Evolutionary conservation across 305 asterid species (phyloP), one percentile per base, ranked within the genome.

Genomic region (Solanum hybrid): DNA sequence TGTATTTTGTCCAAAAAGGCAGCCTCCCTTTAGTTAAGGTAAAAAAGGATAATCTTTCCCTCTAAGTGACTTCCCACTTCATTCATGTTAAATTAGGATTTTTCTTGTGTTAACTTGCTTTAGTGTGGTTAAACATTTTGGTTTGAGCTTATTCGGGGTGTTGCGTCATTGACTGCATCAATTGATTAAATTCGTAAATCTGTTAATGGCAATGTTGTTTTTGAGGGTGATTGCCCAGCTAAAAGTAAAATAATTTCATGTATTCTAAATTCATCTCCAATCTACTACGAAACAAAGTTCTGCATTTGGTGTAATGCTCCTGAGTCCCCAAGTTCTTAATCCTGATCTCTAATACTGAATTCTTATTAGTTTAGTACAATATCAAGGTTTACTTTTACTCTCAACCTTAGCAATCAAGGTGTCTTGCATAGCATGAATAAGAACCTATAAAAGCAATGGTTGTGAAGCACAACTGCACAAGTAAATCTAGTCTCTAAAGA

Each of bases 21-120:
- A 94, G 92, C 85, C 91, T 92, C 45, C 94, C 98, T 14, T 15
- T 89, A 51, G 90, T 97, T 91, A 95, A 92, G 98, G 99, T 96
- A 76, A 86, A 89, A 45, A 19, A 29, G 73, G 75, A 51, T 19
- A 29, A 31, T 4, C 11, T 51, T 84, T 17, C 29, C 40, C 27
- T 15, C 27, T 4, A 26, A 29, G 38, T 42, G 26, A 81, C 24
- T 81, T 34, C 32, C 37, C 15, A 14, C 37, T 42, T 40, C 69
- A 29, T 29, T 82, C 38, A 82, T 82, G 87, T 51, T 19, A 5
- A 84, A 15, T 51, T 51, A 29, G 36, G 29, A 29, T 84, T 51
- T 27, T 40, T 84, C 24, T 84, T 84, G 31, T 17, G 40, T 45
- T 45, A 19, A 45, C 87, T 84, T 84, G 73, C 42, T 51, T 45